Conservation (phyloP, 192 early-diverging fungal genomes). For the Entomortierella beljakovae region DNA sequence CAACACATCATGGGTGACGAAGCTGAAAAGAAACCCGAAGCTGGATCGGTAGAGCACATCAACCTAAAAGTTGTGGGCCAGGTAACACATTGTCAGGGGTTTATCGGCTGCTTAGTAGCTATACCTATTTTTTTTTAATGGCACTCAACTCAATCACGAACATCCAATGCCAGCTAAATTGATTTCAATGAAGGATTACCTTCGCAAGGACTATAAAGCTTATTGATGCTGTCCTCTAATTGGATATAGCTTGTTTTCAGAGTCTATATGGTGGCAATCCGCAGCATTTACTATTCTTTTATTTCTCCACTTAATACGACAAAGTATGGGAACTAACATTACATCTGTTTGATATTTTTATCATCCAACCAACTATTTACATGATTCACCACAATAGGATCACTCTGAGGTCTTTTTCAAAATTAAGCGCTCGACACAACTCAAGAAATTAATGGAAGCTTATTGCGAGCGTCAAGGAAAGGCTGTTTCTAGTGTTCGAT, state of each 20-base stretch:
- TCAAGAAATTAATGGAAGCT: constrained; percentile 95
- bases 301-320: no score
- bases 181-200: no score
- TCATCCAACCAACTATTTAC: no score
- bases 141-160: no score
- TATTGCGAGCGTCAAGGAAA: constrained; percentile 91
- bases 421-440: constrained; percentile 92
- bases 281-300: no score
- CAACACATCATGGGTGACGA: constrained; percentile 50
- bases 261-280: no score
- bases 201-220: no score
- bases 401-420: constrained; percentile 91
- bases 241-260: no score
- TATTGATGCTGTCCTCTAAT: no score
- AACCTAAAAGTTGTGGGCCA: constrained; percentile 91
- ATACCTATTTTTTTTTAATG: background rate
- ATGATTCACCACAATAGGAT: constrained; percentile 73
- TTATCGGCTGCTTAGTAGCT: background rate
- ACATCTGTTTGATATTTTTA: no score
- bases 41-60: constrained; percentile 78
- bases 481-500: constrained; percentile 82
- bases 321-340: no score
- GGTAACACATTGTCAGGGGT: constrained; percentile 66
- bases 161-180: no score
- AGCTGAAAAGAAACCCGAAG: constrained; percentile 69